These are phyloP conservation scores for Coemansia erecta DNA, from an alignment of 192 early-diverging fungal genomes.

Conservation along the genomic window DNA sequence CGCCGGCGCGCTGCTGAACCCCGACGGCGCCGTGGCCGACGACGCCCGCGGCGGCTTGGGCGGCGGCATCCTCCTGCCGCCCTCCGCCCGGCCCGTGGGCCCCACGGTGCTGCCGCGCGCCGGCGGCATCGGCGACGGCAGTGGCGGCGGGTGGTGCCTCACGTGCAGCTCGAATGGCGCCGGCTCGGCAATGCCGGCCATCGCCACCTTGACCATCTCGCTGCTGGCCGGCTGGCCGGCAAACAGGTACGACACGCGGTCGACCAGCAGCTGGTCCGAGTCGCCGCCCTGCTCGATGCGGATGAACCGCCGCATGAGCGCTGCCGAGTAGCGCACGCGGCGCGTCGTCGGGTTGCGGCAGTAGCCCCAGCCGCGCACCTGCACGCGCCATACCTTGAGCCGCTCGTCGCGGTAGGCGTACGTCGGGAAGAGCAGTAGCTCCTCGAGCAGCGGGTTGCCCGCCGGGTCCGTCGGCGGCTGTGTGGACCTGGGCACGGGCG, in stretches of 20 bases:
- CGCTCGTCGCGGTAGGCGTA: conserved; percentile 50
- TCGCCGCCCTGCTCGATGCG: conserved; percentile 27
- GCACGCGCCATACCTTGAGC: conserved; percentile 48
- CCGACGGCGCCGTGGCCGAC: neutral
- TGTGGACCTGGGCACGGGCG: neutral
- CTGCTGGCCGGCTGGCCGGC: conserved; percentile 26
- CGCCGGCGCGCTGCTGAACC: neutral
- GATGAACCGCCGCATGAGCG: conserved; percentile 43
- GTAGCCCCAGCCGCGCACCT: conserved; percentile 48
- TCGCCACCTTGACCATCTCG: conserved; percentile 38
- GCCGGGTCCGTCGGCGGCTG: conserved; percentile 1
- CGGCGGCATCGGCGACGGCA: neutral
- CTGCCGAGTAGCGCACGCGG: conserved; percentile 30
- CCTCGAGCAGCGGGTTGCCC: conserved; percentile 14
- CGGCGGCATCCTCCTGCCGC: neutral
- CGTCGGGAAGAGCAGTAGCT: conserved; percentile 47
- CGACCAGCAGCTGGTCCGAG: conserved; percentile 31
- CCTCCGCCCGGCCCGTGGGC: neutral
- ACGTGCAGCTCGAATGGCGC: conserved; percentile 36
- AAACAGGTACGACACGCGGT: conserved; percentile 47
- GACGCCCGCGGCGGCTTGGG: conserved; percentile 1
- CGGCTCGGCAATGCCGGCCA: conserved; percentile 45
- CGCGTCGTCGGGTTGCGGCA: conserved; percentile 31
- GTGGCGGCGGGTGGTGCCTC: neutral
- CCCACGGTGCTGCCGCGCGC: neutral